Evolutionary conservation across 331 rosid species (phyloP).

Genomic region (Malus hybrid): DNA sequence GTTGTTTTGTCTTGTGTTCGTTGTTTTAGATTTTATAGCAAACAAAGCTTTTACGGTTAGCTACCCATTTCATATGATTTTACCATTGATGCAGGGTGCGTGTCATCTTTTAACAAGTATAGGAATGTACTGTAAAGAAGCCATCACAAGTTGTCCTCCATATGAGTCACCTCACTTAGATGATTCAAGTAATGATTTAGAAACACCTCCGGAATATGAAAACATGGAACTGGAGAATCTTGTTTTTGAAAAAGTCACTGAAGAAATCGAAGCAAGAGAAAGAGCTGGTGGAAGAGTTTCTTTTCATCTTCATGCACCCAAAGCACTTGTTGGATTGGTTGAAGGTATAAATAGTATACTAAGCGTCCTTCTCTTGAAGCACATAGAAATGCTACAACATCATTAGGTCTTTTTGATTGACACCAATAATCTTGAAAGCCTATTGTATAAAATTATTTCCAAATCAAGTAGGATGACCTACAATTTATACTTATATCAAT

Average conservation of each 20-base stretch:
- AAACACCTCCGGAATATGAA: slow-evolving; percentile 67
- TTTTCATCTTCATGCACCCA: slow-evolving; percentile 77
- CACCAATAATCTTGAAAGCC: neutral
- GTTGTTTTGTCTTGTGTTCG: neutral
- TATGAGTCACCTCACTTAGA: slow-evolving; percentile 59
- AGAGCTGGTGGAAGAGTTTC: slow-evolving; percentile 57
- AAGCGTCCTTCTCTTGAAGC: neutral
- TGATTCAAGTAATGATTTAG: slow-evolving; percentile 63
- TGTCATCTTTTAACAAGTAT: slow-evolving; percentile 78
- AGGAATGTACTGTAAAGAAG: slow-evolving; percentile 71
- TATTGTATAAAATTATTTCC: neutral
- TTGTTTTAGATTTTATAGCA: neutral
- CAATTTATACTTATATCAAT: neutral
- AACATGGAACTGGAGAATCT: slow-evolving; percentile 93
- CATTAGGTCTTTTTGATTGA: neutral
- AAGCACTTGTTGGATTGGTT: slow-evolving; percentile 65
- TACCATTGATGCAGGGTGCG: slow-evolving; percentile 56
- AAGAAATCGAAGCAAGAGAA: slow-evolving; percentile 82
- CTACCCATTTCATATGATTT: neutral
- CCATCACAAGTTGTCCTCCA: slow-evolving; percentile 48
- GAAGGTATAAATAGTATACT: slow-evolving; percentile 51
- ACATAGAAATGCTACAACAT: neutral
- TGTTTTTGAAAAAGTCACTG: slow-evolving; percentile 76
- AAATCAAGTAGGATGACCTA: slow-evolving; percentile 1
- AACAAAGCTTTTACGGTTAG: neutral